Base-by-base conservation (phyloP, 2,329 filamentous ascomycete species). In the Tolypocladium inflatum region DNA sequence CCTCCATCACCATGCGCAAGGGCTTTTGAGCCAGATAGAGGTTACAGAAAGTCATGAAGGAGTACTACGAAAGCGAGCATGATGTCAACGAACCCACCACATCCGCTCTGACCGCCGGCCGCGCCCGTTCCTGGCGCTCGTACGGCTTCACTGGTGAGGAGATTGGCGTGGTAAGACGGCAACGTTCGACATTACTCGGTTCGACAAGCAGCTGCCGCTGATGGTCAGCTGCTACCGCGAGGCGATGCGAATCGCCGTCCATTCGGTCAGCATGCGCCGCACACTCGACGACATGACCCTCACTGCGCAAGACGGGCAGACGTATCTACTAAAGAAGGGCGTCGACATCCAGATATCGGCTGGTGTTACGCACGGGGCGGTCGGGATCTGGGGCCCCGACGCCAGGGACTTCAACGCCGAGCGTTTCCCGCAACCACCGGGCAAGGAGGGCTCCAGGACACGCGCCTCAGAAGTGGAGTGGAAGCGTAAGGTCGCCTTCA, bases 191-290 rank as follows among this genome's bases (percentile, higher is more conserved):
- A 70, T 74, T 56, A 64, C 65, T 1, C 63, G 62, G 2, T 69
- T 80, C 11, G 71, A 73, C 38, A 64, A 71, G 1, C 58, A 66
- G 7, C 75, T 74, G 53, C 76, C 77, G 0, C 64, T 79, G 6
- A 66, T 82, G 8, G 66, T 76, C 17, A 74, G 75, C 51, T 71
- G 71, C 26, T 79, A 75, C 62, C 72, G 74, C 30, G 79, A 81
- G 62, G 71, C 71, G 0, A 66, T 80, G 57, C 75, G 79, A 9
- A 57, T 79, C 2, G 66, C 63, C 15, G 74, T 74, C 37, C 70
- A 72, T 4, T 66, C 71, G 7, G 65, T 72, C 17, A 72, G 72
- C 15, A 73, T 70, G 39, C 73, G 79, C 11, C 66, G 68, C 11
- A 72, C 80, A n/a, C 61, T 70, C 17, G 61, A 70, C 42, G 78